Evolutionary conservation across 306 rosid genomes (phyloP).

Genomic region (Trifolium fragiferum): DNA sequence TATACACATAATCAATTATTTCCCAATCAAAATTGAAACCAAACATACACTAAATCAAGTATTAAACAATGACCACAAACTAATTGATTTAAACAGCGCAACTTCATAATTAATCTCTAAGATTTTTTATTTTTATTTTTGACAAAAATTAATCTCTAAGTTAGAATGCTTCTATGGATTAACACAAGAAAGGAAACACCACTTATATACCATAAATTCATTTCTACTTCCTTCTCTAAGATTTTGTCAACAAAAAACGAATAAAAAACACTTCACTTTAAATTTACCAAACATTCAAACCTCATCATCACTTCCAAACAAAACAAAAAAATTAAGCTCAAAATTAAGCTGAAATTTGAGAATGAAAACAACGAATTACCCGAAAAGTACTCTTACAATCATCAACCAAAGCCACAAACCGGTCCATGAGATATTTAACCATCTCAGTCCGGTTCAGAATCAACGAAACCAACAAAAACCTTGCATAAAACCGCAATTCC

Average conservation of each 20-base stretch:
- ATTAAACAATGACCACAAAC: not conserved
- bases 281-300: constrained; percentile 1
- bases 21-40: too few species aligned
- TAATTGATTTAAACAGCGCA: constrained; percentile 35
- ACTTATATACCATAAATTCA: not conserved
- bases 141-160: constrained; percentile 28
- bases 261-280: constrained; percentile 2
- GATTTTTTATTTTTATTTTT: too few species aligned
- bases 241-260: constrained; percentile 28
- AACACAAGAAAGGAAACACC: constrained; percentile 29
- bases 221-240: constrained; percentile 11
- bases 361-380: constrained; percentile 54
- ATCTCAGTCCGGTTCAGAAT: constrained; percentile 78
- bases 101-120: constrained; percentile 32
- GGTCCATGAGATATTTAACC: constrained; percentile 71
- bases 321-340: not conserved
- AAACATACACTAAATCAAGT: constrained; percentile 7
- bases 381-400: constrained; percentile 75
- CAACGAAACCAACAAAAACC: constrained; percentile 85
- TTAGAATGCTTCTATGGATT: not conserved
- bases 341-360: constrained; percentile 30
- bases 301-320: constrained; percentile 6
- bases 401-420: constrained; percentile 75
- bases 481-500: constrained; percentile 89
- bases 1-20: too few species aligned